These are phyloP conservation scores for Corymbia citriodora DNA, from an alignment of 441 rosid species.

Conservation along the genomic window DNA sequence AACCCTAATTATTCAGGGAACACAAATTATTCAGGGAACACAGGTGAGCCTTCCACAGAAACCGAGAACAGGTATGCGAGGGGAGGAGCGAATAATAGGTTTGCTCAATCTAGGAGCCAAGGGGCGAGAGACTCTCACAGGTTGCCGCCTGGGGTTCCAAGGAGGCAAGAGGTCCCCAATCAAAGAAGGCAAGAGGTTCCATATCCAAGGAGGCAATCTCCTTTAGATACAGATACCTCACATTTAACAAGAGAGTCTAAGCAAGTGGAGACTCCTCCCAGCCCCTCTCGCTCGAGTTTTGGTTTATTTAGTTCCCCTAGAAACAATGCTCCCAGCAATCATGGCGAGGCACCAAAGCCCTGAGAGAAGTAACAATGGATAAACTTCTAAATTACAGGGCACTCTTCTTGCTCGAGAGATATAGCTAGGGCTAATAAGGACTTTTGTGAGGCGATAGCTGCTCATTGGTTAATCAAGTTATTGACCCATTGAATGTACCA, in stretches of 20 bases:
- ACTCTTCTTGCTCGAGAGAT: neutral
- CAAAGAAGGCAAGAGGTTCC: conserved; percentile 14
- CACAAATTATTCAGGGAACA: neutral
- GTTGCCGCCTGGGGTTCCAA: conserved; percentile 18
- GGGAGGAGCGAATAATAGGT: conserved; percentile 30
- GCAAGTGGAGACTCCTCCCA: conserved; percentile 5
- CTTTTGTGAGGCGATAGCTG: neutral
- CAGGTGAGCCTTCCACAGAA: conserved; percentile 7
- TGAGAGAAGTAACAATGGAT: neutral
- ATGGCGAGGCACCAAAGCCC: conserved; percentile 4
- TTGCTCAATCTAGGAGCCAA: conserved; percentile 15
- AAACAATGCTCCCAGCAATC: conserved; percentile 14
- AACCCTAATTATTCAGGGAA: conserved; percentile 3
- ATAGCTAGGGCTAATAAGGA: neutral
- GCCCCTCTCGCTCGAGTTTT: conserved; percentile 27
- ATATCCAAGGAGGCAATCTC: conserved; percentile 17
- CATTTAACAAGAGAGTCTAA: conserved; percentile 13
- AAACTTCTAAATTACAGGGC: neutral
- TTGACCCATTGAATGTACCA: neutral
- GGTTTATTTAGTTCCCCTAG: conserved; percentile 51
- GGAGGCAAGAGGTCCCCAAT: neutral
- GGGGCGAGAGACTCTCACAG: conserved; percentile 23
- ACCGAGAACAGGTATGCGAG: conserved; percentile 40
- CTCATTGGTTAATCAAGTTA: neutral
- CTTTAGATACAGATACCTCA: conserved; percentile 1